phyloP scores from a whole-genome alignment of 2,329 filamentous ascomycete genomes.

The Seiridium unicorne region DNA sequence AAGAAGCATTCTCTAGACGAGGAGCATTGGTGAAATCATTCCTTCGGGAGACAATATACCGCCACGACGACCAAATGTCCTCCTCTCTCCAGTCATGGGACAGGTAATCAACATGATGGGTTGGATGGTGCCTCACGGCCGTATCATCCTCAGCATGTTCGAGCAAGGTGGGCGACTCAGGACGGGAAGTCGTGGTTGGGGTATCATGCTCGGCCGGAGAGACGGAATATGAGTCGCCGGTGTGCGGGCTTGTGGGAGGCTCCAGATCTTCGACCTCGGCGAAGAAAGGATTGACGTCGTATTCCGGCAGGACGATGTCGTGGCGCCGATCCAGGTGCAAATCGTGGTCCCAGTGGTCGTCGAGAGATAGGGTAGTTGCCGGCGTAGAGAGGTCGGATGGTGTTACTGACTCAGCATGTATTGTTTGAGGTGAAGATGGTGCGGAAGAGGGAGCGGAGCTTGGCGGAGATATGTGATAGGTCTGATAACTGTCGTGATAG shows the following conservation, averaged over 20 bases:
- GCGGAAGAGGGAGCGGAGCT: slow-evolving; percentile 51
- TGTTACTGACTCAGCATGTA: slow-evolving; percentile 51
- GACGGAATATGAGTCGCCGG: slow-evolving; percentile 47
- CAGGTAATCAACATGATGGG: slow-evolving; percentile 90
- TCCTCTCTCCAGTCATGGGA: slow-evolving; percentile 93
- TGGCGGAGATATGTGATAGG: slow-evolving; percentile 30
- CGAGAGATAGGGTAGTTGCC: slow-evolving; percentile 61
- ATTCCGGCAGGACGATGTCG: slow-evolving; percentile 43
- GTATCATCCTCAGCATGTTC: slow-evolving; percentile 77
- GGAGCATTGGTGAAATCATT: slow-evolving; percentile 78
- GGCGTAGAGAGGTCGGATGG: slow-evolving; percentile 63
- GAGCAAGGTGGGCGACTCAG: slow-evolving; percentile 54
- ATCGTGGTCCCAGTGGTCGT: slow-evolving; percentile 53
- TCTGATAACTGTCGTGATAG: slow-evolving; percentile 41
- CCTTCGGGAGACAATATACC: slow-evolving; percentile 80
- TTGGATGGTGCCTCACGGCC: slow-evolving; percentile 70
- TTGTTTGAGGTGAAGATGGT: slow-evolving; percentile 54
- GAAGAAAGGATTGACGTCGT: slow-evolving; percentile 46
- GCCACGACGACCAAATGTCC: slow-evolving; percentile 97
- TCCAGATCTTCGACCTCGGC: slow-evolving; percentile 47
- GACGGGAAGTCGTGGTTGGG: slow-evolving; percentile 50
- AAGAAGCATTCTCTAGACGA: slow-evolving; percentile 90
- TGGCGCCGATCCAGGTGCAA: slow-evolving; percentile 44
- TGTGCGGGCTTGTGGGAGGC: slow-evolving; percentile 48
- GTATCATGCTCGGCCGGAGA: slow-evolving; percentile 54